A percentile compares a stretch with the other conserved stretches of the same genome.
Conservation (phyloP, 2,329 filamentous ascomycete species). For the Epichloe aotearoae region DNA sequence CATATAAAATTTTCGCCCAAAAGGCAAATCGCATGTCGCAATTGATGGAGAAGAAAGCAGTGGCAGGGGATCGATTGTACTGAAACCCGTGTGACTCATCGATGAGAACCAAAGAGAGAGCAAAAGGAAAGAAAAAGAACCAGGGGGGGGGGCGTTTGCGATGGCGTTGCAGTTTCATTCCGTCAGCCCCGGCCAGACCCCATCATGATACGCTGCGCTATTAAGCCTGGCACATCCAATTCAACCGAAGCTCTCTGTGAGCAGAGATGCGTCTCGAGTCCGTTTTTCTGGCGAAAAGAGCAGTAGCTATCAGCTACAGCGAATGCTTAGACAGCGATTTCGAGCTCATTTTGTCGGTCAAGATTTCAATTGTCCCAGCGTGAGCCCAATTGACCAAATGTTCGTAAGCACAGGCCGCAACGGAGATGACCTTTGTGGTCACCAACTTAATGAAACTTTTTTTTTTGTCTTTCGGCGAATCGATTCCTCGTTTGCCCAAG, state of each 20-base stretch:
- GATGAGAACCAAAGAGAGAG: slow-evolving; percentile 6
- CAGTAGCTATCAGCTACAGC: too few species aligned
- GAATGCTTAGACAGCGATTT: too few species aligned
- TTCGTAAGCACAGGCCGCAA: not conserved
- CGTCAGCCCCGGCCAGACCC: slow-evolving; percentile 5
- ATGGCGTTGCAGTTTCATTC: slow-evolving; percentile 7
- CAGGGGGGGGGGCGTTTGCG: not conserved
- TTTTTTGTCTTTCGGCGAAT: not conserved
- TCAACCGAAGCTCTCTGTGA: not conserved
- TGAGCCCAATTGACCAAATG: not conserved
- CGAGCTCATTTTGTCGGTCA: not conserved
- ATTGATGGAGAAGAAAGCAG: not conserved
- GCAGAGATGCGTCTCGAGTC: not conserved
- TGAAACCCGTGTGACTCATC: slow-evolving; percentile 14
- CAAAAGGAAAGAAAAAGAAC: slow-evolving; percentile 2
- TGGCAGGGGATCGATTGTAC: slow-evolving; percentile 8
- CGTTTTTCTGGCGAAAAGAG: too few species aligned
- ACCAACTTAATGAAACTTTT: not conserved
- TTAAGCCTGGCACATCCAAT: not conserved
- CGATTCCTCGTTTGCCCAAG: slow-evolving; percentile 1
- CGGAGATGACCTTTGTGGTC: not conserved
- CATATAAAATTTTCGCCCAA: not conserved
- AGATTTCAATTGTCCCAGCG: not conserved
- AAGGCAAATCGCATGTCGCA: not conserved
- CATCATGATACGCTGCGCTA: slow-evolving; percentile 1